Base-by-base conservation (phyloP, 73 alveolate species). In the Stentor roeselii region DNA sequence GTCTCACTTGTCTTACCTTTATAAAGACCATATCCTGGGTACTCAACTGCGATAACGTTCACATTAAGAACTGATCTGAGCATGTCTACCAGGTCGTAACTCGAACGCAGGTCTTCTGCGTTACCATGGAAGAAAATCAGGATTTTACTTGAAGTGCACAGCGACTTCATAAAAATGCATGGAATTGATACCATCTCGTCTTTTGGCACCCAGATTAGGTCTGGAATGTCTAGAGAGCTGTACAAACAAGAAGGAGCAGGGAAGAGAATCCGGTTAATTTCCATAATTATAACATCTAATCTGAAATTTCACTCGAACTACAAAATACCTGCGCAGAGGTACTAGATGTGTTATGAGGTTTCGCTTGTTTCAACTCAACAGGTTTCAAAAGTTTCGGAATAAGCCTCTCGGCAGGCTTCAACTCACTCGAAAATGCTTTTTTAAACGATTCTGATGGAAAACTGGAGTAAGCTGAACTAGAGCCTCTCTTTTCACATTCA, bases 1-100 rank as follows among this genome's bases (percentile, higher is more conserved):
- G 74, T 59, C 75, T 94, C 98, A 21, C 84, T 42, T 39, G 95
- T 91, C n/a, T 59, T 59, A 2, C 86, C 86, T 3, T 37, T 50
- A 2, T 42, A 30, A 3, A n/a, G 27, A 3, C 88, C 88, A 36
- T 82, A 82, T 21, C 80, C 59, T 36, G 83, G 76, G 32, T 78
- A 58, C 83, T 88, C 93, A 32, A 82, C 82, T 3, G 92, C 59
- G 36, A 88, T 75, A 21, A 88, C 88, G 50, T 83, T 88, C 42
- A 83, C 90, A 35, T 59, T 83, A 1, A 87, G 67, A 11, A 50
- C 67, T 11, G 30, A 11, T 50, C 67, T 50, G 6, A 50, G 21
- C 67, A 50, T 50, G 21, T 50, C 67, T 50, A 21, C 67, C 6
- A 50, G 67, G 67, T 50, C 67, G 21, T 50, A 50, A 11, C 86